phyloP scores from a whole-genome alignment of 345 rosid genomes.

The Lagerstroemia speciosa region DNA sequence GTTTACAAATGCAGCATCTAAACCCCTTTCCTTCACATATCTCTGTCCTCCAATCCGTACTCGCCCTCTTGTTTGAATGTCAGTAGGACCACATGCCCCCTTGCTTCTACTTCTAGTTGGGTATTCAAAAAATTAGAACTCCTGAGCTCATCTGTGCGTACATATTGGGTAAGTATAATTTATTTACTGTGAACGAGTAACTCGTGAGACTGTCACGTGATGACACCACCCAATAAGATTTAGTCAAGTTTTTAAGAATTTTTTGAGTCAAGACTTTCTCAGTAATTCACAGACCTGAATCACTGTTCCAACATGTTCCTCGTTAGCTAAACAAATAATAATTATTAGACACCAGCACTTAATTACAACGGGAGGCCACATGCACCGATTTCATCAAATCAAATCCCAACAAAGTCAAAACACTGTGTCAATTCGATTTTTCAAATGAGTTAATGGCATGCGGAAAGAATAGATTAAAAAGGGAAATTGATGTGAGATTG shows the following conservation, averaged over 20 bases:
- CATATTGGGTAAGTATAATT: too few relatives aligned
- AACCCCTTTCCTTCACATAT: neutral
- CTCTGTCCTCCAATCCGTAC: neutral
- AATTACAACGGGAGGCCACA: conserved; percentile 3
- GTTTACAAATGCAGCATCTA: neutral
- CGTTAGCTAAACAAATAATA: neutral
- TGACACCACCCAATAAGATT: too few relatives aligned
- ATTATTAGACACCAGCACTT: neutral
- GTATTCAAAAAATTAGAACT: neutral
- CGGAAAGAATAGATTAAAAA: neutral
- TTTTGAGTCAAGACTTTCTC: too few relatives aligned
- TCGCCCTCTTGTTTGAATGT: neutral
- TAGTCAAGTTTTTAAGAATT: too few relatives aligned
- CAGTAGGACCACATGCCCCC: neutral
- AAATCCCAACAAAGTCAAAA: conserved; percentile 5
- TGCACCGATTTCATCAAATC: conserved; percentile 8
- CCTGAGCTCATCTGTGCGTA: too few relatives aligned
- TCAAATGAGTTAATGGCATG: too few relatives aligned
- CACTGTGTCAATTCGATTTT: neutral
- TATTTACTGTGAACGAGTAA: too few relatives aligned
- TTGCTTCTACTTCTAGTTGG: neutral
- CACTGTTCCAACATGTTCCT: neutral
- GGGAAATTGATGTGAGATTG: neutral
- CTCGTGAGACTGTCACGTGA: too few relatives aligned
- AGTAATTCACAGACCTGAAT: neutral